A percentile compares a stretch with the other conserved stretches of the same genome.
Conservation (phyloP, 305 asterid genomes). For the Fraxinus platypoda region DNA sequence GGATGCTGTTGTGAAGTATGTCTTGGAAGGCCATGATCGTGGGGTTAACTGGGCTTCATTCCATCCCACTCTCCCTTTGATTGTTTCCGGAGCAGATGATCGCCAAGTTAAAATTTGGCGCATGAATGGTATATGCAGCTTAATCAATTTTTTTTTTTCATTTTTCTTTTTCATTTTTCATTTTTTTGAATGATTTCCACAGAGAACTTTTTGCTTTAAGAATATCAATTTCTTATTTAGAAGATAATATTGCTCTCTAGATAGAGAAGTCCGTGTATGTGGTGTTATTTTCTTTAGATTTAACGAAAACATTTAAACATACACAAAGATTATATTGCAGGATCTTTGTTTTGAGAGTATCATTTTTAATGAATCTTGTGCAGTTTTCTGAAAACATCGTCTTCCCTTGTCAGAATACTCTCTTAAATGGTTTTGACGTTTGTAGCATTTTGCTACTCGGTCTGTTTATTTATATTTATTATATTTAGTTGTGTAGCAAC, state of each 20-base stretch:
- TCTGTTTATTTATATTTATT: background rate
- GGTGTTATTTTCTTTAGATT: background rate
- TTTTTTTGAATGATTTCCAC: background rate
- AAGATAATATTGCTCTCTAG: background rate
- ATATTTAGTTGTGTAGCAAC: background rate
- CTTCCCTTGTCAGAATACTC: background rate
- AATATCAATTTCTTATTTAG: background rate
- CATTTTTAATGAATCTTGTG: background rate
- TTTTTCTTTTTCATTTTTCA: too few species aligned
- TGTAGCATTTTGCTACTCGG: background rate
- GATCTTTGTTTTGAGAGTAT: background rate
- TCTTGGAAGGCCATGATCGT: slow-evolving; percentile 55
- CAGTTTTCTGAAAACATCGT: background rate
- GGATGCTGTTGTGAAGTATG: slow-evolving; percentile 58
- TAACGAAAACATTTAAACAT: background rate
- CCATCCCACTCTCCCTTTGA: slow-evolving; percentile 56
- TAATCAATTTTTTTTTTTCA: background rate
- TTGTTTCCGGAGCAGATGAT: slow-evolving; percentile 57
- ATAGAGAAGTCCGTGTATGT: background rate
- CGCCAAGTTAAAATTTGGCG: slow-evolving; percentile 60
- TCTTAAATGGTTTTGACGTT: background rate
- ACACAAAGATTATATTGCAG: background rate
- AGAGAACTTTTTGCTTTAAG: background rate
- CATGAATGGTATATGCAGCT: slow-evolving; percentile 42
- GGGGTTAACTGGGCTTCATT: slow-evolving; percentile 60